These are phyloP conservation scores for Cynara cardunculus DNA, from an alignment of 129 eudicot species.

Conservation along the genomic window DNA sequence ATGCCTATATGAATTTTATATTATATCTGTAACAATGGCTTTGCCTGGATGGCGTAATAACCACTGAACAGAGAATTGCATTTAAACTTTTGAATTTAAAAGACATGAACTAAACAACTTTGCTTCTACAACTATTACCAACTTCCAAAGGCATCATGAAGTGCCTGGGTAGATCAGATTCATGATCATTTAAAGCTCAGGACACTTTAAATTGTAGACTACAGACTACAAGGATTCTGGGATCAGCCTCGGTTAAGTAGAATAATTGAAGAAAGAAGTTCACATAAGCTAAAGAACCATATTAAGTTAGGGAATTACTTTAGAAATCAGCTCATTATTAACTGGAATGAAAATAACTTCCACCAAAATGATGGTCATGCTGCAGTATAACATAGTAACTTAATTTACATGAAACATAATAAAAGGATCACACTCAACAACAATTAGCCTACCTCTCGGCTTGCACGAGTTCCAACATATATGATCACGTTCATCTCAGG, in stretches of 20 bases:
- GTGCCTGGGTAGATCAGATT: background rate
- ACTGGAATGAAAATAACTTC: background rate
- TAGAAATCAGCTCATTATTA: background rate
- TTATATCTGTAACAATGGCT: background rate
- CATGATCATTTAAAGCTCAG: background rate
- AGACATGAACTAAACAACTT: background rate
- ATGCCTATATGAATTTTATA: background rate
- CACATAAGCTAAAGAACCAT: background rate
- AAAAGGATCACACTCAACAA: background rate
- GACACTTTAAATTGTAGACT: background rate
- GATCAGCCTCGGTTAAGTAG: background rate
- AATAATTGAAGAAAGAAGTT: background rate
- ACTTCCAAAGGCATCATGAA: background rate
- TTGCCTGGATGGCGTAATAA: background rate
- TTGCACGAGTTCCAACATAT: conserved; percentile 98
- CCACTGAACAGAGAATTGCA: background rate
- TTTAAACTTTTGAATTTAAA: background rate
- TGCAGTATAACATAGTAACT: background rate
- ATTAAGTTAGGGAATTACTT: background rate
- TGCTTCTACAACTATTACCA: background rate
- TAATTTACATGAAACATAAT: background rate
- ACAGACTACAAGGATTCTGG: background rate
- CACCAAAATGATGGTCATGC: background rate
- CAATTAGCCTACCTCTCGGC: conserved; percentile 78
- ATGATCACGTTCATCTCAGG: conserved; percentile 90